phyloP scores from a whole-genome alignment of 1,284 basidiomycete genomes.

The Marasmius oreades region DNA sequence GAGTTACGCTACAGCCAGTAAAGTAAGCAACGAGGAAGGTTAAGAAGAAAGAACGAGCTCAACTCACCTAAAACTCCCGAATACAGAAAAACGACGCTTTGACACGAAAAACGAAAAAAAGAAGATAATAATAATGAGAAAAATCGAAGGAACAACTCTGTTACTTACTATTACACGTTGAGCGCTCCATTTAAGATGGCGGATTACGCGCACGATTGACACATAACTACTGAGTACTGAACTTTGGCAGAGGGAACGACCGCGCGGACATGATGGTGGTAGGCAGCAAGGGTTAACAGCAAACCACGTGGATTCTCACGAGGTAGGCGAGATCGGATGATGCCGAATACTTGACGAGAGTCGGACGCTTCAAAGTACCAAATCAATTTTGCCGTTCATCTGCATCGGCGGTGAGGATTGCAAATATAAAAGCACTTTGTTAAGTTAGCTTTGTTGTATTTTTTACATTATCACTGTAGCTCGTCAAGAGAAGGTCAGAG shows the following conservation, averaged over 20 bases:
- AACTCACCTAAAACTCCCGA: slow-evolving; percentile 80
- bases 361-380: too few relatives aligned
- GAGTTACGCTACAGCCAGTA: slow-evolving; percentile 30
- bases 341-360: too few relatives aligned
- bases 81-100: slow-evolving; percentile 80
- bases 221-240: too few relatives aligned
- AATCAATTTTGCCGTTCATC: too few relatives aligned
- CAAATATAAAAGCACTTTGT: too few relatives aligned
- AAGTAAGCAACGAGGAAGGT: slow-evolving; percentile 1
- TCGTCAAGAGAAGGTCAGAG: too few relatives aligned
- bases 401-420: too few relatives aligned
- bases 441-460: too few relatives aligned
- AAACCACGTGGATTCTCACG: too few relatives aligned
- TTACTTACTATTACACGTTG: slow-evolving; percentile 82
- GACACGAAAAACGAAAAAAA: slow-evolving; percentile 32
- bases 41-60: slow-evolving; percentile 32
- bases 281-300: neutral
- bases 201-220: too few relatives aligned
- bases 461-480: too few relatives aligned
- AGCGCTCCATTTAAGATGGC: slow-evolving; percentile 74
- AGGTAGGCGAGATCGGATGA: too few relatives aligned
- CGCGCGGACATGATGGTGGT: slow-evolving; percentile 20
- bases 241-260: slow-evolving; percentile 63
- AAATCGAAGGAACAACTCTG: slow-evolving; percentile 22
- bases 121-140: slow-evolving; percentile 5